These are phyloP conservation scores for Rhynchosporium graminicola DNA, from an alignment of 2,329 filamentous ascomycete species.

Conservation along the genomic window DNA sequence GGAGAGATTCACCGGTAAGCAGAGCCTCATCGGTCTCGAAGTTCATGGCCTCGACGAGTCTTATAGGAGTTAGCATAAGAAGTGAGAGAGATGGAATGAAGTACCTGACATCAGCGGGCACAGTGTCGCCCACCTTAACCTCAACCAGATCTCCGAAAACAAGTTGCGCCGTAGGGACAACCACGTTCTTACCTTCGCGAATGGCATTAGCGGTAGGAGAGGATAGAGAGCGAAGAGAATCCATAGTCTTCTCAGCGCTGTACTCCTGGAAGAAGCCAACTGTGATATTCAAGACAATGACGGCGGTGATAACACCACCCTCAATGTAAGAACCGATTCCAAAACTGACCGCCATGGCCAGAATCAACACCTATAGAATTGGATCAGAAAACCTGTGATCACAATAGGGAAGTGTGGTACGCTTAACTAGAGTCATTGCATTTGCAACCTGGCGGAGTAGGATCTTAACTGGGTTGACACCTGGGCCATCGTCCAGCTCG, in stretches of 20 bases:
- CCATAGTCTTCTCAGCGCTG: slow-evolving; percentile 55
- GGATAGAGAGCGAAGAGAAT: slow-evolving; percentile 45
- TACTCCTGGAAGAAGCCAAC: slow-evolving; percentile 59
- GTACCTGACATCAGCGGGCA: slow-evolving; percentile 46
- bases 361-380: slow-evolving; percentile 49
- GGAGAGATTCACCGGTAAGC: slow-evolving; percentile 63
- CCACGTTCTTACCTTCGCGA: slow-evolving; percentile 51
- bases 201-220: slow-evolving; percentile 47
- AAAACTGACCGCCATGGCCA: slow-evolving; percentile 59
- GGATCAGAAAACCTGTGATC: slow-evolving; percentile 21
- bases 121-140: slow-evolving; percentile 50
- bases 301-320: slow-evolving; percentile 59
- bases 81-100: not conserved
- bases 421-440: slow-evolving; percentile 61
- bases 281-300: slow-evolving; percentile 59
- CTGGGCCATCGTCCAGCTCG: slow-evolving; percentile 60
- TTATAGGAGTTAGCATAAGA: slow-evolving; percentile 24
- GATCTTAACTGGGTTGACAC: slow-evolving; percentile 63
- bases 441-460: slow-evolving; percentile 67
- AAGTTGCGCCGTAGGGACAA: slow-evolving; percentile 54
- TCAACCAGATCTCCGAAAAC: slow-evolving; percentile 60
- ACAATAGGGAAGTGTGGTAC: not conserved
- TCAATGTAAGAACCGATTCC: slow-evolving; percentile 61
- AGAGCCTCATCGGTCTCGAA: slow-evolving; percentile 62
- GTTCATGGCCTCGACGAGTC: slow-evolving; percentile 54